These are phyloP conservation scores for Phytophthora colocasiae DNA, from an alignment of 352 stramenopile genomes.

Conservation along the genomic window DNA sequence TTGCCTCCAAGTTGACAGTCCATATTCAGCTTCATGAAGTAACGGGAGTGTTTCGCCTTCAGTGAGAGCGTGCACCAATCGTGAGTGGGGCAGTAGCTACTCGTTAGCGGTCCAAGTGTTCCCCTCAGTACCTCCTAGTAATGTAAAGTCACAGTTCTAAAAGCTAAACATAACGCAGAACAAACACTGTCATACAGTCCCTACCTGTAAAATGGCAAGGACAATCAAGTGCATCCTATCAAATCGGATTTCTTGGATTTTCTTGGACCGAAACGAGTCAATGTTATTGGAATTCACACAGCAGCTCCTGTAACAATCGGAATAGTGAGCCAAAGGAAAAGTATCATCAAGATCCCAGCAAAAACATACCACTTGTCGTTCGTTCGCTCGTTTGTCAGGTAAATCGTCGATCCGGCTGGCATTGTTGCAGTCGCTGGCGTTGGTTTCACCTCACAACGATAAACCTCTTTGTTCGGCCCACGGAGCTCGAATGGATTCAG, in stretches of 20 bases:
- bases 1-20: conserved; percentile 23
- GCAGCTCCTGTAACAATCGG: conserved; percentile 10
- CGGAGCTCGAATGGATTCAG: conserved; percentile 8
- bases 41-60: conserved; percentile 26
- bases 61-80: conserved; percentile 24
- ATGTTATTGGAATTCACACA: conserved; percentile 15
- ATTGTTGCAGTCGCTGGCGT: neutral
- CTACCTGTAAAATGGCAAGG: conserved; percentile 20
- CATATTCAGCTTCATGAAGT: conserved; percentile 31
- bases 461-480: conserved; percentile 3
- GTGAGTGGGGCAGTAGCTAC: conserved; percentile 11
- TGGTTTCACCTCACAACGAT: conserved; percentile 11
- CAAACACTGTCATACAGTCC: neutral
- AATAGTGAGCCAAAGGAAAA: no score
- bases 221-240: conserved; percentile 4
- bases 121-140: conserved; percentile 14
- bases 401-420: conserved; percentile 1
- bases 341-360: neutral
- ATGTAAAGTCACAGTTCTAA: neutral
- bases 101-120: conserved; percentile 12
- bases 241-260: conserved; percentile 17
- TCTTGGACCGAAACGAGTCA: conserved; percentile 20
- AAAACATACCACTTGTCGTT: conserved; percentile 17
- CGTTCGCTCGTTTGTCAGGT: conserved; percentile 14
- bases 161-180: neutral